Evolutionary conservation across 371 early-diverging fungal genomes (phyloP), one percentile per base, ranked within the genome.

Genomic region (Coemansia sp.): DNA sequence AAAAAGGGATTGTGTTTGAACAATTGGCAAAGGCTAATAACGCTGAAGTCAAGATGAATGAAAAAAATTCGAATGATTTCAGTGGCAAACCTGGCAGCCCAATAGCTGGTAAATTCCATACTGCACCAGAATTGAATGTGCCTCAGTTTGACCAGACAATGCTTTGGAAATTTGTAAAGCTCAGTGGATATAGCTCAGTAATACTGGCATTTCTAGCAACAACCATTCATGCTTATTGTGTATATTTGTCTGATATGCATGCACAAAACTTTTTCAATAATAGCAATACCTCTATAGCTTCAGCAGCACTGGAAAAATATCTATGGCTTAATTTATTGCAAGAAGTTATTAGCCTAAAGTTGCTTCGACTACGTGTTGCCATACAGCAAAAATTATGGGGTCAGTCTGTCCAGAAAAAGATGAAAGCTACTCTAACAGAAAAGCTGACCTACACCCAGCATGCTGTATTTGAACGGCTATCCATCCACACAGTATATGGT

Each of bases 381-480:
- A 26, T 51, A 1, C 52, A 51, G n/a, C 14, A 7, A 4, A 31
- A 20, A 9, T 30, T 51, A n/a, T 31, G 52, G 31, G 34, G 34
- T 12, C 26, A 12, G 12, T 12, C 5, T 14, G 12, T 51, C 14
- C 10, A 12, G 2, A 16, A n/a, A 36, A 63, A 48, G 34, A 63
- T 58, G 58, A 40, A 41, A 14, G 9, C 55, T 4, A 9, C 5
- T 1, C 43, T 68, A 3, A 12, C 50, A 4, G 26, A 58, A 5
- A 33, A 45, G 14, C 7, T 63, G 16, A 5, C 65, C 11, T 64
- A 41, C 41, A 54, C 65, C 7, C 51, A 39, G 1, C 57, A 63
- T 3, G 42, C 68, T 5, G 49, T 58, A 39, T 68, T 56, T 48
- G 68, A 68, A 45, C 52, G 65, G 1, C 54, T 68, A 34, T 64